Evolutionary conservation across 352 stramenopile genomes (phyloP), one percentile per base, ranked within the genome.

Genomic region (Globisporangium emineosum): DNA sequence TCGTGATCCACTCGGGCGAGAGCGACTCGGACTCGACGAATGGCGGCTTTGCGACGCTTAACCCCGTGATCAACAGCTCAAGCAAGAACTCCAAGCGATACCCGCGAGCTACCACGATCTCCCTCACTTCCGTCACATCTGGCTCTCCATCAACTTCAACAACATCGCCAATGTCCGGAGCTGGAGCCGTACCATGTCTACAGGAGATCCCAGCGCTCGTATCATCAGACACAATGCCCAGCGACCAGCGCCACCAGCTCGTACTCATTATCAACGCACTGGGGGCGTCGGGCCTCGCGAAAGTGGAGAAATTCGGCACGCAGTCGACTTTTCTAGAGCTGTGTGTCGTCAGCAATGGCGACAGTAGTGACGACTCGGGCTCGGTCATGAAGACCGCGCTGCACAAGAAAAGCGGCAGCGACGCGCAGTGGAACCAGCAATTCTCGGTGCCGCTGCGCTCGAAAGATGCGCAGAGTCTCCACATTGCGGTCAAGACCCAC

Each of bases 351-450:
- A 13, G 25, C 47, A 23, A 33, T 33, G 13, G 4, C 5, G 29
- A 29, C 23, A 40, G 52, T 10, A 63, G 47, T 13, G 63, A 69
- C 3, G 67, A 10, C 33, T 25, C 17, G 19, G 29, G n/a, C 42
- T 65, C 64, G 3, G 68, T 76, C 54, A 69, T 90, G 58, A 74
- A 81, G 23, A 93, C 86, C 13, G 68, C 70, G 15, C 37, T 91
- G 21, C 83, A 91, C 71, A 93, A 91, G 72, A 93, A 93, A 65
- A 80, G 86, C 13, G 84, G 86, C 4, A 90, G 79, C 32, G 84
- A 95, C 50, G 84, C 86, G 10, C 80, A 91, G 54, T 95, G 84
- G 86, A 90, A 95, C 45, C 81, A 93, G 61, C 80, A 90, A 47
- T 93, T 95, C 57, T 86, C 75, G 1, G 72, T 74, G 3, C 61